Evolutionary conservation across 768 basidiomycete species (phyloP), one percentile per base, ranked within the genome.

Genomic region (Lactarius hengduanensis): DNA sequence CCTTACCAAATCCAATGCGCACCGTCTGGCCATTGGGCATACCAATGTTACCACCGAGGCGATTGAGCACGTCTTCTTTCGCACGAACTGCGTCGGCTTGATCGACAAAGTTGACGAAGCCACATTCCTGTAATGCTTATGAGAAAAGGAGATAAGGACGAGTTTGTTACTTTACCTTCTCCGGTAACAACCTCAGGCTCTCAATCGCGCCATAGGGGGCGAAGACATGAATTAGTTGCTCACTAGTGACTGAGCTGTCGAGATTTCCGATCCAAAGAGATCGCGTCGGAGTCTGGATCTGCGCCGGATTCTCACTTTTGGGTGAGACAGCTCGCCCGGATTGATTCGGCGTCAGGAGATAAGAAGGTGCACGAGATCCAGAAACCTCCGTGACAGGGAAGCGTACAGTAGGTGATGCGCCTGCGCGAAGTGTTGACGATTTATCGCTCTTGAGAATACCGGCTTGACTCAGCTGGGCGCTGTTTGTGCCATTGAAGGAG

Each of bases 261-360:
- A 99, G 81, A 77, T 98, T 98, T 58, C 97, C 97, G 74, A 99
- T 97, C 96, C 97, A 99, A 34, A 99, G 81, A 40, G 94, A 96
- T 59, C 97, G 89, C 13, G 96, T 96, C 41, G 97, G 96, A 47
- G 93, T 90, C 78, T 98, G 96, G 62, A 89, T 85, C 73, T 94
- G 91, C 15, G 86, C 85, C 41, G 84, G 81, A 53, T 84, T 82
- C 77, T 93, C 91, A 45, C 88, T 82, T 76, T 93, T 94, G 28
- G 92, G 92, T 15, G 92, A 94, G 62, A 90, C 79, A n/a, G 91
- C 86, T 59, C 91, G 86, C 72, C 85, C 90, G 73, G 87, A 85
- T 32, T 83, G 81, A 56, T 81, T 64, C 32, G 89, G 88, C 11
- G 91, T 87, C 66, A 84, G 79, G 38, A 93, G 80, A 73, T 92